Percentiles rank a stretch among this genome's conserved stretches.
phyloP scores from a whole-genome alignment of 257 asterid genomes.

The Plantago ovata region DNA sequence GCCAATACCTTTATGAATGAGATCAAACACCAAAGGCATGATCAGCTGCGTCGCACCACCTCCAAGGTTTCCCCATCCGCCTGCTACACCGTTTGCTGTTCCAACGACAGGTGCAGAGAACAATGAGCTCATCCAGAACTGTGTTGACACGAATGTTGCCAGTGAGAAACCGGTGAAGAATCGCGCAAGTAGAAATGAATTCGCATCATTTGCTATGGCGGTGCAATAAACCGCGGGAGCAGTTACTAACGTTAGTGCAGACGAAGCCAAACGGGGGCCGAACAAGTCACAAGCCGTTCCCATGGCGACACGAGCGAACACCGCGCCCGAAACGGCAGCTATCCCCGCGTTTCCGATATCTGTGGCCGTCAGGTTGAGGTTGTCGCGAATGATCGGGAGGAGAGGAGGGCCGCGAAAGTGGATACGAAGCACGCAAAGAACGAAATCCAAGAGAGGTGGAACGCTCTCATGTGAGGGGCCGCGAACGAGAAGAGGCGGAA shows the following conservation, averaged over 20 bases:
- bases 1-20: slow-evolving; percentile 40
- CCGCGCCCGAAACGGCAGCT: slow-evolving; percentile 87
- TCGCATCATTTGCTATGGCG: slow-evolving; percentile 37
- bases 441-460: slow-evolving; percentile 83
- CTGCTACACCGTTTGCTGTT: slow-evolving; percentile 77
- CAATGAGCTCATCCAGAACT: slow-evolving; percentile 92
- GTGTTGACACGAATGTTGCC: slow-evolving; percentile 83
- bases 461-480: slow-evolving; percentile 83
- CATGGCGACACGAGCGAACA: slow-evolving; percentile 75
- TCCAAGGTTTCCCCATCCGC: slow-evolving; percentile 97
- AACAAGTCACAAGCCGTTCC: slow-evolving; percentile 79
- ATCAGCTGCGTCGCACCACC: slow-evolving; percentile 86
- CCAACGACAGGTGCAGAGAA: slow-evolving; percentile 60
- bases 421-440: slow-evolving; percentile 89
- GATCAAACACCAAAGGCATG: slow-evolving; percentile 62
- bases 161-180: slow-evolving; percentile 78
- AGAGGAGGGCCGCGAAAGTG: slow-evolving; percentile 81
- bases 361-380: slow-evolving; percentile 68
- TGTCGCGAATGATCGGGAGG: slow-evolving; percentile 76
- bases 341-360: slow-evolving; percentile 89
- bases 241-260: slow-evolving; percentile 59
- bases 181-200: slow-evolving; percentile 52
- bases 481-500: slow-evolving; percentile 48
- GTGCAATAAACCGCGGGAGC: slow-evolving; percentile 72
- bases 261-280: slow-evolving; percentile 74